Base-by-base conservation (phyloP, 164 flowering plant genomes). In the Tetrastigma voinierianum region DNA sequence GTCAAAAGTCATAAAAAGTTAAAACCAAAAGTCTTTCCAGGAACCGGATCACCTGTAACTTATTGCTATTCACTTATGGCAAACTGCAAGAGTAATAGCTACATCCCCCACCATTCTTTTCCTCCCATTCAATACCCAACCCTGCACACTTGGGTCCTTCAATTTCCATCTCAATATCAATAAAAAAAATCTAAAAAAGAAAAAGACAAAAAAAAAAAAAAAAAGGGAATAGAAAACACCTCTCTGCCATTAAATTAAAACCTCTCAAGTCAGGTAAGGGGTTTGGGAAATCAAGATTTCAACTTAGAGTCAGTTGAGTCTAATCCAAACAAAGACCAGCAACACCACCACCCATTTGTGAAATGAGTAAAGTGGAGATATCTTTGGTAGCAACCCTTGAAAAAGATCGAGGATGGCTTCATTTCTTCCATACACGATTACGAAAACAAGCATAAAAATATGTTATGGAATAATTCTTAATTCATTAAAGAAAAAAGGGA, bases 281-380 rank as follows among this genome's bases (percentile, higher is more conserved):
- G 32, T 25, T 46, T 57, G 52, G 65, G 23, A 23, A 60, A 62
- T 72, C 65, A 76, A 59, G 71, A 61, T 61, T 70, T 65, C 59
- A 48, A 54, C 24, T 67, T 53, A 48, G 68, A 20, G 53, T 64
- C 67, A 46, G 67, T 49, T 21, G 69, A 70, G 65, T 53, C 58
- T 23, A 53, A 23, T 44, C 61, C 69, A 52, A 73, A 61, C 10
- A 74, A 69, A 52, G 64, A 14, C 65, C 80, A 53, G 47, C 61
- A 47, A 40, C 17, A 18, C 66, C n/a, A 18, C 62, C 53, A 23
- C 63, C 64, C 21, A 49, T 40, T 57, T 65, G 63, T 11, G 73
- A 69, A 54, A 65, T 49, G 20, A 68, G 54, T n/a, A n/a, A 45
- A 58, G 4, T 5, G 6, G 32, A 57, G 32, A 25, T 25, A 57